A percentile compares a stretch with the other conserved stretches of the same genome.
Conservation (phyloP, 352 stramenopile genomes). For the Globisporangium nodosum region DNA sequence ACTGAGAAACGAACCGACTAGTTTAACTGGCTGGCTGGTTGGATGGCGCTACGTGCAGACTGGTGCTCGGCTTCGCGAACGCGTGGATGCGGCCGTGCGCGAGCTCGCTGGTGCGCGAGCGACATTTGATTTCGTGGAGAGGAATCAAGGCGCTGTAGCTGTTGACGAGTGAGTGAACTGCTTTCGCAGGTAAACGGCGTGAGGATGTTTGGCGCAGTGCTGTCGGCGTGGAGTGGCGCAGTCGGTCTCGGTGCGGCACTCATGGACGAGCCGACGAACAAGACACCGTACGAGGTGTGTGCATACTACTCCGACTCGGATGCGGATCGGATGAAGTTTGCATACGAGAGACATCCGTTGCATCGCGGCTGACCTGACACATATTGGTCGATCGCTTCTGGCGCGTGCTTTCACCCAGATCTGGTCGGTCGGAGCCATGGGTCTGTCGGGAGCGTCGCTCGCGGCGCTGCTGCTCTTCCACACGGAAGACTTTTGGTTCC, state of each 20-base stretch:
- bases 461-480: constrained; percentile 40
- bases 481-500: constrained; percentile 50
- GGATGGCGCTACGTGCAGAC: constrained; percentile 6
- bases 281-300: constrained; percentile 36
- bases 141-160: not conserved
- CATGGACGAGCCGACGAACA: constrained; percentile 35
- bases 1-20: not conserved
- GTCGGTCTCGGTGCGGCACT: constrained; percentile 30
- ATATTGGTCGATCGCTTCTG: not conserved
- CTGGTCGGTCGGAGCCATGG: constrained; percentile 55
- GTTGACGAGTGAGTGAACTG: not conserved
- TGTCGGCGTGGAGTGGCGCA: constrained; percentile 35
- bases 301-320: not conserved
- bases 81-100: constrained; percentile 41
- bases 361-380: not conserved
- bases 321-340: no score
- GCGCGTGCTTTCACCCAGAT: constrained; percentile 13
- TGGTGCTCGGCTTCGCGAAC: constrained; percentile 26
- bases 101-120: constrained; percentile 31
- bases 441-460: constrained; percentile 28
- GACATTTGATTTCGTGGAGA: no score
- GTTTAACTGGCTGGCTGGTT: not conserved
- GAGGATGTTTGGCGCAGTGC: constrained; percentile 31
- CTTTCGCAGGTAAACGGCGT: constrained; percentile 42
- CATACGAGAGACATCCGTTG: no score